Conservation (phyloP, 352 stramenopile species). For the Phytophthora chlamydospora region DNA sequence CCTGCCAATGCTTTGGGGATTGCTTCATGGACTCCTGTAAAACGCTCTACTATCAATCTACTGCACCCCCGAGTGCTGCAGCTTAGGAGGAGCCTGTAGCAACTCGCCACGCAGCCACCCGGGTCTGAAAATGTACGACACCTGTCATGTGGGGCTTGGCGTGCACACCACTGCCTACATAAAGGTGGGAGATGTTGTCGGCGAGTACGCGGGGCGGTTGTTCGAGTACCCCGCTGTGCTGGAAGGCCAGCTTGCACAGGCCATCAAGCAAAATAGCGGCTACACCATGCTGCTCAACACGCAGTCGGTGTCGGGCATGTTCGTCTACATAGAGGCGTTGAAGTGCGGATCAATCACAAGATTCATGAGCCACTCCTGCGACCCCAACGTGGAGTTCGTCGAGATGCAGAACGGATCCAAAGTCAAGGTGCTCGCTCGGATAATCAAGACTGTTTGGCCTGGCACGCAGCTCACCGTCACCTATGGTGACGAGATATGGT, state of each 20-base stretch:
- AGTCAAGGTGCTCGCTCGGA: neutral
- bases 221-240: too few species aligned
- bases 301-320: neutral
- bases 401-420: neutral
- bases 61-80: neutral
- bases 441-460: neutral
- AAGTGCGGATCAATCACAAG: neutral
- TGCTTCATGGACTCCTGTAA: slow-evolving; percentile 8
- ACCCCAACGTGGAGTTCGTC: neutral
- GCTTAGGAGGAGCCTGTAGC: neutral
- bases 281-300: neutral
- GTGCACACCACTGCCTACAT: too few species aligned
- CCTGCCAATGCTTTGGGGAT: neutral
- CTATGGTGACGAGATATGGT: neutral
- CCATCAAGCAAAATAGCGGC: too few species aligned
- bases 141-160: neutral
- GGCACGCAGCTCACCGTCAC: neutral
- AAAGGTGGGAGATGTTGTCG: neutral
- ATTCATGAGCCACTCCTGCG: neutral
- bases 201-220: neutral
- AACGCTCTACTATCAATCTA: neutral
- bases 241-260: too few species aligned
- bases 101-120: neutral
- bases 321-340: neutral
- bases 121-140: neutral